These are phyloP conservation scores for Coemansia sp. DNA, from an alignment of 192 early-diverging fungal genomes.

Conservation along the genomic window DNA sequence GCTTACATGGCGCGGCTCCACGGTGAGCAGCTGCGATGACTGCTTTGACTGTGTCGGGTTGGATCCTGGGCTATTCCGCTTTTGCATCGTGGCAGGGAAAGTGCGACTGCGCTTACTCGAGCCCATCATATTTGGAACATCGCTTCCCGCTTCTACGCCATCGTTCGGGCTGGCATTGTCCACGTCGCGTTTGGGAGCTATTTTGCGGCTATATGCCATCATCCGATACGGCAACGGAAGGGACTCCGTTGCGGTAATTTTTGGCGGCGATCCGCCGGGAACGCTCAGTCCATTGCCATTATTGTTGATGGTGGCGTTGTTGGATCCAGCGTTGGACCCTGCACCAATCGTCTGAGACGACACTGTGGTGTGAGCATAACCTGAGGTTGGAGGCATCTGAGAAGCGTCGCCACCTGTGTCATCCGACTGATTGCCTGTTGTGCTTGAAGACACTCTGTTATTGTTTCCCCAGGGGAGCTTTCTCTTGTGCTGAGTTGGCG, in stretches of 20 bases:
- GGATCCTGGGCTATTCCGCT: constrained; percentile 15
- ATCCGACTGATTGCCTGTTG: neutral
- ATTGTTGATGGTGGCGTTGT: neutral
- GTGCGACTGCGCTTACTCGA: constrained; percentile 52
- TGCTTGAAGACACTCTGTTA: neutral
- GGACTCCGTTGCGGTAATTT: constrained; percentile 36
- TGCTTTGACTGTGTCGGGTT: constrained; percentile 14
- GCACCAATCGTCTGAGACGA: neutral
- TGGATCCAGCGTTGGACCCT: neutral
- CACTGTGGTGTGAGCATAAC: neutral
- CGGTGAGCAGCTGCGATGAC: neutral
- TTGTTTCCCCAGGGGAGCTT: neutral
- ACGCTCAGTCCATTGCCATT: constrained; percentile 20
- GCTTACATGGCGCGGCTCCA: neutral
- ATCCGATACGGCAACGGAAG: constrained; percentile 27
- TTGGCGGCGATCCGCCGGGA: constrained; percentile 40
- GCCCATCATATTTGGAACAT: constrained; percentile 30
- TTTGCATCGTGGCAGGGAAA: constrained; percentile 32
- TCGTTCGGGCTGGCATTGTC: constrained; percentile 7
- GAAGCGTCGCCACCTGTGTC: constrained; percentile 1
- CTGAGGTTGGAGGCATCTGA: neutral
- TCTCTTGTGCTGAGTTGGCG: constrained; percentile 8
- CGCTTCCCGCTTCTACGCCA: constrained; percentile 7
- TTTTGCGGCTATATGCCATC: constrained; percentile 24
- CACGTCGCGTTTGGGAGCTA: constrained; percentile 49